Percentiles rank a stretch among this genome's conserved stretches.
Evolutionary conservation across 2,329 filamentous ascomycete genomes (phyloP).

Genomic region (Beauveria medogensis): DNA sequence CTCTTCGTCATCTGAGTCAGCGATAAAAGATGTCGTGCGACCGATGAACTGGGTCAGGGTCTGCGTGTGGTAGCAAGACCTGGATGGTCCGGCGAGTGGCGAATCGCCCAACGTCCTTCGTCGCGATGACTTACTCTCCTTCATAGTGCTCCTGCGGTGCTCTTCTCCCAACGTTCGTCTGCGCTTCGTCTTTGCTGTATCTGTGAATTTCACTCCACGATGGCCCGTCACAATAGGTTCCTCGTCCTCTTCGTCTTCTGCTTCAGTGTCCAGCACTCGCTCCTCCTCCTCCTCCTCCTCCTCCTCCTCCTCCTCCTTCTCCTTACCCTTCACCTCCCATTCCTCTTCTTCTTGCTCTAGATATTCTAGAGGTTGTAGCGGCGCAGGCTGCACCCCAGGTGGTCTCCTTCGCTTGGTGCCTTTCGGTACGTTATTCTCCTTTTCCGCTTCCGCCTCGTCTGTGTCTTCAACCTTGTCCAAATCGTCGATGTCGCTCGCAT

Average conservation of each 20-base stretch:
- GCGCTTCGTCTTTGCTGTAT: constrained; percentile 16
- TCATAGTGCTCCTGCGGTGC: constrained; percentile 13
- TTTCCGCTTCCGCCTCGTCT: constrained; percentile 9
- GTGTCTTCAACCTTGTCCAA: neutral
- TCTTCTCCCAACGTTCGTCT: constrained; percentile 22
- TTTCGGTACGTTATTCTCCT: constrained; percentile 14
- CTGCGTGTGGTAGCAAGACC: constrained; percentile 31
- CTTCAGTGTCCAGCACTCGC: constrained; percentile 16
- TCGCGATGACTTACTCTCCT: constrained; percentile 15
- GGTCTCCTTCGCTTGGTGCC: neutral
- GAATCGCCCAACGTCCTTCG: constrained; percentile 15
- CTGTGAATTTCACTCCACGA: constrained; percentile 4
- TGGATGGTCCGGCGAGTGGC: neutral
- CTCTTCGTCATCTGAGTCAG: constrained; percentile 33
- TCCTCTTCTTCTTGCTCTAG: neutral
- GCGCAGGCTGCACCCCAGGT: neutral
- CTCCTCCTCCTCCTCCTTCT: constrained; percentile 13
- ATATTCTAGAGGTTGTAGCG: neutral
- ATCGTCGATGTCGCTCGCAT: constrained; percentile 14
- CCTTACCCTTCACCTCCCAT: constrained; percentile 17
- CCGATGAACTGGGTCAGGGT: constrained; percentile 33
- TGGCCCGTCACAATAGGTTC: neutral
- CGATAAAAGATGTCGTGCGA: constrained; percentile 20
- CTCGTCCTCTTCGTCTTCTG: constrained; percentile 3
- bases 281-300: constrained; percentile 16